Conservation (phyloP, 176 grass and related monocot species). For the Rhynchospora pubera region DNA sequence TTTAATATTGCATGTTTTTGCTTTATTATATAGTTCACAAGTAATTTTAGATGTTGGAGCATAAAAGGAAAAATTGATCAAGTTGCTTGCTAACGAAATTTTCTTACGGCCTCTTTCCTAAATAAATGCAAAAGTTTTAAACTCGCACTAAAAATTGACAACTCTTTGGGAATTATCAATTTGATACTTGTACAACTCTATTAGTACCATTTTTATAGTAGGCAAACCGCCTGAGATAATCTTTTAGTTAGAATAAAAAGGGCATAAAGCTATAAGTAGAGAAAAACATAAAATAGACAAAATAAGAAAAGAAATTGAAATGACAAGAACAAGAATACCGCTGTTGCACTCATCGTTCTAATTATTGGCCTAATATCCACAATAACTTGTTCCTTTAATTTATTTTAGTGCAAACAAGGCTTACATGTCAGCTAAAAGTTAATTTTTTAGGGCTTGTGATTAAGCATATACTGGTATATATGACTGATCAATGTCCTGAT, state of each 20-base stretch:
- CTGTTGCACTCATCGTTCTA: background rate
- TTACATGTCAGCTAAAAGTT: background rate
- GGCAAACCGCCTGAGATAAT: too few relatives aligned
- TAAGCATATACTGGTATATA: constrained; percentile 8
- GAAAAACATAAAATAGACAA: background rate
- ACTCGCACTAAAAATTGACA: background rate
- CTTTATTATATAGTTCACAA: background rate
- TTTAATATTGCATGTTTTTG: background rate
- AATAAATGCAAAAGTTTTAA: background rate
- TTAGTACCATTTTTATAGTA: background rate
- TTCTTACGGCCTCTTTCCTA: background rate
- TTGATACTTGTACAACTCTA: constrained; percentile 6
- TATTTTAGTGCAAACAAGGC: background rate
- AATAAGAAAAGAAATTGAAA: background rate
- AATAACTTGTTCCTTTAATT: background rate
- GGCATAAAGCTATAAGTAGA: too few relatives aligned
- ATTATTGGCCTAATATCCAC: background rate
- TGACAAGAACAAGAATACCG: background rate
- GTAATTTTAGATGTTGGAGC: background rate
- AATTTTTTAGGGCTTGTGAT: background rate
- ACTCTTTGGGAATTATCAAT: background rate
- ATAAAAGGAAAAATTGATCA: background rate
- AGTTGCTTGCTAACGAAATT: background rate
- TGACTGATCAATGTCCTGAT: background rate
- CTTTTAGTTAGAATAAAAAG: too few relatives aligned